Percentiles rank a stretch among this genome's conserved stretches.
These are phyloP conservation scores for Tillandsia fasciculata DNA, from an alignment of 176 grass and related monocot species.

Conservation along the genomic window DNA sequence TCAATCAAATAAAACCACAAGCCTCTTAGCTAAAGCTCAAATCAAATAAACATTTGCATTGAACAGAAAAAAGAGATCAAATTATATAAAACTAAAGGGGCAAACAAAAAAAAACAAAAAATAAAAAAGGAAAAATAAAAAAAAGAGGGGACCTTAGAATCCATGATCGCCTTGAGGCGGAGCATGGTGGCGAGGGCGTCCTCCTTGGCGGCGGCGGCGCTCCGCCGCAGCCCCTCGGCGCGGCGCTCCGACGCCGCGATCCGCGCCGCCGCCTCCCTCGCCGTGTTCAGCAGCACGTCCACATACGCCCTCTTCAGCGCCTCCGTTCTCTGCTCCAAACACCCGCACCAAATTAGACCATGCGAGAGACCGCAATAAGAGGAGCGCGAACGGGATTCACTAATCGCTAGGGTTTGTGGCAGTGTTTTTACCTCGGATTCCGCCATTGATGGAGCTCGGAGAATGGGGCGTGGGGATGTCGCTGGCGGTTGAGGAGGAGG, in stretches of 20 bases:
- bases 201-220: conserved; percentile 31
- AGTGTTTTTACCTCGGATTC: conserved; percentile 18
- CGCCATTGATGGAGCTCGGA: conserved; percentile 3
- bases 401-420: neutral
- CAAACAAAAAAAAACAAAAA: neutral
- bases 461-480: neutral
- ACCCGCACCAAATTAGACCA: neutral
- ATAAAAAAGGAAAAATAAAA: neutral
- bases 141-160: conserved; percentile 29
- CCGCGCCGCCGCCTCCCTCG: conserved; percentile 74
- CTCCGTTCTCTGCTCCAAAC: conserved; percentile 29
- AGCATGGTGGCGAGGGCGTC: conserved; percentile 44
- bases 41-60: too few species aligned
- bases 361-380: neutral
- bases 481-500: conserved; percentile 23
- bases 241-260: conserved; percentile 66
- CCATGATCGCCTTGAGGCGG: conserved; percentile 47
- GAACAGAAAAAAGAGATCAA: too few species aligned
- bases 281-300: conserved; percentile 69
- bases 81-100: too few species aligned
- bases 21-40: too few species aligned
- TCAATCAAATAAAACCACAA: too few species aligned
- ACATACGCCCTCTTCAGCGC: conserved; percentile 55
- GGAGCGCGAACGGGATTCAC: neutral
- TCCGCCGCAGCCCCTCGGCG: conserved; percentile 21